Base-by-base conservation (phyloP, 2,329 filamentous ascomycete genomes). In the Dryadomyces sulphureus region DNA sequence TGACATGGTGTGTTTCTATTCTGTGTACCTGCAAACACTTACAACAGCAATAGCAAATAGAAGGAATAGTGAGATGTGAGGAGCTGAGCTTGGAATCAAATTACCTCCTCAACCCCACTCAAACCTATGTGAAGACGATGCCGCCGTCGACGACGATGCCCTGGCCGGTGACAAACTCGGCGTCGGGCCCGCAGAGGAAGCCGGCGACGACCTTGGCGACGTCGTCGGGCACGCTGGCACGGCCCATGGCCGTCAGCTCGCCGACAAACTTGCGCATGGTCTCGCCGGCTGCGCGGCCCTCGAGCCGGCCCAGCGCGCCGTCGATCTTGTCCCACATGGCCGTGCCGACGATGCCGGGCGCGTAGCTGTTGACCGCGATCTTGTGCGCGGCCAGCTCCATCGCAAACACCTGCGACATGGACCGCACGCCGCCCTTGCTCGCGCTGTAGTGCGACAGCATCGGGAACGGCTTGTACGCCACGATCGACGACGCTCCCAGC, bases 331-430 rank as follows among this genome's bases (percentile, higher is more conserved):
- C 78, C 79, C 79, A 84, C 78, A 83, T 83, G 0, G 66, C 64
- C 0, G 77, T 82, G 0, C 71, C 76, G 0, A 84, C 77, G 41
- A 84, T 80, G 0, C 80, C 80, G 0, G 79, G 79, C 0, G 76
- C 78, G 54, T 82, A 83, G 0, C 72, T 70, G 52, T 84, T 84
- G 19, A 73, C 77, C 0, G 75, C 81, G 56, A 84, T 83, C 48
- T 74, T 66, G 55, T 83, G 70, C 41, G 62, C 59, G 0, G 78
- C 79, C 60, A 82, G 66, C 50, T 81, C 78, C 68, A 80, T 75
- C 1, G 79, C 79, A 51, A 79, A 80, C 0, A 70, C 73, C 57
- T 83, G 77, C 1, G 74, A 79, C 43, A 84, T 61, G 0, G 79
- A 79, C 4, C 79, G 66, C 1, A 84, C 77, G 0, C 80, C 81